Percentiles rank a stretch among this genome's conserved stretches.
Evolutionary conservation across 108 stramenopile species (phyloP).

Genomic region (Skeletonema menzelii): DNA sequence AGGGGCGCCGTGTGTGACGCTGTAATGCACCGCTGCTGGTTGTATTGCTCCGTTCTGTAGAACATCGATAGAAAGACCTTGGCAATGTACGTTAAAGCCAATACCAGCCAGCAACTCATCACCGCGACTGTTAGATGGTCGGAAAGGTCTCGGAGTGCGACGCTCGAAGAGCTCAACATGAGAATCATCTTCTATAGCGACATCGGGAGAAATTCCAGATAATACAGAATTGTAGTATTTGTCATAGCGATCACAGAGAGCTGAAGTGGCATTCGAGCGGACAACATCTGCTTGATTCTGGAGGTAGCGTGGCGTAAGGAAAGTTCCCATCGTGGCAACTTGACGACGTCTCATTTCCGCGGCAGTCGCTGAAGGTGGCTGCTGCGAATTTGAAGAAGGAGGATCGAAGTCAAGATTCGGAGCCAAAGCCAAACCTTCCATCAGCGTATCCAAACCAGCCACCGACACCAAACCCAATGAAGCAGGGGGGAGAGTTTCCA

Average conservation of each 20-base stretch:
- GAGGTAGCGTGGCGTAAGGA: conserved; percentile 61
- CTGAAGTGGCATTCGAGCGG: conserved; percentile 51
- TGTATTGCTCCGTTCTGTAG: conserved; percentile 43
- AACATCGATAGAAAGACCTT: conserved; percentile 56
- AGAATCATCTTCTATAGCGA: conserved; percentile 19
- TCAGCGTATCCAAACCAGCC: conserved; percentile 63
- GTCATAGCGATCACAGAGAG: conserved; percentile 45
- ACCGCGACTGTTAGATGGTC: conserved; percentile 62
- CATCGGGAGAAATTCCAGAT: conserved; percentile 33
- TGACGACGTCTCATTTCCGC: conserved; percentile 51
- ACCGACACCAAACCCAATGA: conserved; percentile 58
- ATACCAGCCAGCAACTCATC: conserved; percentile 65
- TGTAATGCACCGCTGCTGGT: conserved; percentile 48
- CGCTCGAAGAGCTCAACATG: conserved; percentile 57
- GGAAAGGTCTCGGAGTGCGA: conserved; percentile 68
- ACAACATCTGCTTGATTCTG: conserved; percentile 48
- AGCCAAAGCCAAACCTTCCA: conserved; percentile 46
- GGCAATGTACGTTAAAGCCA: conserved; percentile 85
- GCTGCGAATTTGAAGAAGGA: not conserved
- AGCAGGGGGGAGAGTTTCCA: not conserved
- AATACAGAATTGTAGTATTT: conserved; percentile 30
- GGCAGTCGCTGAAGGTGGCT: not conserved
- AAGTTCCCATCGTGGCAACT: conserved; percentile 80
- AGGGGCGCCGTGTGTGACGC: conserved; percentile 85
- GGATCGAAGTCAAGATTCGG: conserved; percentile 45